Evolutionary conservation across 176 grass and related monocot species (phyloP), one percentile per base, ranked within the genome.

Genomic region (Rhipidocladum racemiflorum): DNA sequence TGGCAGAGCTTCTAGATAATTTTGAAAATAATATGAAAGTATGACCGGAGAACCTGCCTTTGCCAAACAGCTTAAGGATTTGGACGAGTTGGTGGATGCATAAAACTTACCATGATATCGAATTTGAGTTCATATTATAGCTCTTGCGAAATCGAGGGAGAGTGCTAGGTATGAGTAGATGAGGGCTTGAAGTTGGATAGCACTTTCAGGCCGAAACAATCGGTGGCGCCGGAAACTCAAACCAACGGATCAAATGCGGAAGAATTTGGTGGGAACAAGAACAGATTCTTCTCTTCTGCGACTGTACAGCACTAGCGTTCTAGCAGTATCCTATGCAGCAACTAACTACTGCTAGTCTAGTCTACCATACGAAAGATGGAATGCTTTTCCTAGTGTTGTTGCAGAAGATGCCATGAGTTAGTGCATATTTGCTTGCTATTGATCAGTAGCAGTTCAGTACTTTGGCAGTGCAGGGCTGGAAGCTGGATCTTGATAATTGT

Each of bases 271-370:
- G 70, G 38, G 62, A 50, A 36, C n/a, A 60, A 50, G 71, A 50
- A 69, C 42, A 61, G 24, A 56, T 61, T 70, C 63, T 61, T 61
- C 3, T 70, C 63, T 61, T 61, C 3, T 35, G 78, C 85, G 42
- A 76, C 72, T 76, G 85, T 42, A 70, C 18, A 40, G 70, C 78
- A 82, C 78, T 69, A 61, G n/a, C 45, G 23, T 23, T 6, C 23
- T 8, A 4, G 50, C 60, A 67, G 85, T 56, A 75, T 76, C 78
- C 77, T 12, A 81, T 81, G 77, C 29, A 51, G 49, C 51, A 16
- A 12, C 51, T 12, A 16, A 12, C 51, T 12, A 24, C 63, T 35
- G 6, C 27, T 4, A 65, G 70, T 60, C 27, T 4, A 65, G 70
- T 60, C 40, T 34, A 29, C 53, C 53, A 21, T 70, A 13, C 39